Evolutionary conservation across 2,329 filamentous ascomycete species (phyloP).

Genomic region (Aspergillus pseudoviridinutans): DNA sequence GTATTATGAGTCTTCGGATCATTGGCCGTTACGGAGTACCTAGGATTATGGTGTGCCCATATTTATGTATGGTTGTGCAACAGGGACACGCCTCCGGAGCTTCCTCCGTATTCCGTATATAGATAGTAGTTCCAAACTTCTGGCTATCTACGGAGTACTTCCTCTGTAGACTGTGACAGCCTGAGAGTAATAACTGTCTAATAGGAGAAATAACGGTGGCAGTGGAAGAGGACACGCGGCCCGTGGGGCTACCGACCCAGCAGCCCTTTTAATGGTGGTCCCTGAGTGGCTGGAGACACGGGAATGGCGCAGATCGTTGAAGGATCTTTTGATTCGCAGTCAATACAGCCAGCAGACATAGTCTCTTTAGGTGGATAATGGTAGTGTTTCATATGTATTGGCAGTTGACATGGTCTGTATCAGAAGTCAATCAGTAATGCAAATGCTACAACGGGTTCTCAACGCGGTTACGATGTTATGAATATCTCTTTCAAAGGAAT

Average conservation of each 20-base stretch:
- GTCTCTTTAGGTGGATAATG: neutral
- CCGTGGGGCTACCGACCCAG: neutral
- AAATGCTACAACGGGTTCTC: neutral
- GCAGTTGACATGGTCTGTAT: neutral
- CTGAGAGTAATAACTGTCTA: neutral
- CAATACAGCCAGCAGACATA: neutral
- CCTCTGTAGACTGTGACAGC: too few relatives aligned
- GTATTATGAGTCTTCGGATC: neutral
- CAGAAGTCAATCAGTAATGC: neutral
- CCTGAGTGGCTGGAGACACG: neutral
- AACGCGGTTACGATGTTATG: neutral
- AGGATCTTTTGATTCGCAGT: neutral
- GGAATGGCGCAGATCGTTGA: neutral
- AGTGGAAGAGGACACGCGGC: neutral
- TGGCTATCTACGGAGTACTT: neutral
- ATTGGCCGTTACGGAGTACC: neutral
- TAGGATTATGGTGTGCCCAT: neutral
- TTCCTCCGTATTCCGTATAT: neutral
- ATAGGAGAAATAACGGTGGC: neutral
- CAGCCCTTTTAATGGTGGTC: neutral
- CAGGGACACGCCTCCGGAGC: neutral
- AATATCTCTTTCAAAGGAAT: neutral
- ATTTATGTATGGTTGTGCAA: neutral
- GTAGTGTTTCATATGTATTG: neutral
- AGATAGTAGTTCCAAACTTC: neutral